Percentiles rank a stretch among this genome's conserved stretches.
Conservation (phyloP, 2,329 filamentous ascomycete species). For the Aspergillus candidus region DNA sequence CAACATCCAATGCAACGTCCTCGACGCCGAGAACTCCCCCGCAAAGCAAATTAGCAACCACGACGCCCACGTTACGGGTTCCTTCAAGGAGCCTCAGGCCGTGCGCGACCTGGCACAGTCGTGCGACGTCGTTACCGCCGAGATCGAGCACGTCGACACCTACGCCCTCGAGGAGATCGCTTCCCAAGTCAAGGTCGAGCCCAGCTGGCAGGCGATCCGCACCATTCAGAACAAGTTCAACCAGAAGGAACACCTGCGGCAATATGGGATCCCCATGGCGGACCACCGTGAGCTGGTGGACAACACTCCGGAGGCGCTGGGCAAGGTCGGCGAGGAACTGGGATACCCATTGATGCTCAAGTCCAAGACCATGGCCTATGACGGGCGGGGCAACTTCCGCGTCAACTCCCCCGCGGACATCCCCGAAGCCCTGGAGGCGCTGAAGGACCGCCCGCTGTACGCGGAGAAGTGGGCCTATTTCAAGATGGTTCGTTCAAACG, state of each 20-base stretch:
- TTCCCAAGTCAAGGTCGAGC: slow-evolving; percentile 63
- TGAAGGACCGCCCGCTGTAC: slow-evolving; percentile 68
- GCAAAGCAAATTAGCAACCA: slow-evolving; percentile 81
- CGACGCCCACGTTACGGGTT: slow-evolving; percentile 69
- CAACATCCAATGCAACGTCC: slow-evolving; percentile 70
- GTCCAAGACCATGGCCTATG: slow-evolving; percentile 81
- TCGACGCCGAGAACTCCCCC: slow-evolving; percentile 70
- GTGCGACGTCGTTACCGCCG: slow-evolving; percentile 80
- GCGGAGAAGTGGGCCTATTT: slow-evolving; percentile 88
- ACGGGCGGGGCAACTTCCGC: slow-evolving; percentile 72
- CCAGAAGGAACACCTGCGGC: slow-evolving; percentile 74
- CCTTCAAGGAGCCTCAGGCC: slow-evolving; percentile 75
- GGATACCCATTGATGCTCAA: slow-evolving; percentile 92
- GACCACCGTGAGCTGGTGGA: slow-evolving; percentile 60
- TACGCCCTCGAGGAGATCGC: slow-evolving; percentile 77
- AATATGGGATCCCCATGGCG: slow-evolving; percentile 65
- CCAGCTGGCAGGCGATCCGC: slow-evolving; percentile 78
- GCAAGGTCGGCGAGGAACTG: slow-evolving; percentile 56
- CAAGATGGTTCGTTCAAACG: slow-evolving; percentile 46
- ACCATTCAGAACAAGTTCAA: slow-evolving; percentile 90
- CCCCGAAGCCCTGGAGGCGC: slow-evolving; percentile 59
- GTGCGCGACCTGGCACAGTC: slow-evolving; percentile 71
- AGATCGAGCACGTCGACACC: slow-evolving; percentile 95
- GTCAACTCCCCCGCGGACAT: slow-evolving; percentile 56
- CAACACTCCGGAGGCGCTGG: slow-evolving; percentile 56